Conservation (phyloP, 2,329 filamentous ascomycete genomes). For the Fusarium miscanthi region DNA sequence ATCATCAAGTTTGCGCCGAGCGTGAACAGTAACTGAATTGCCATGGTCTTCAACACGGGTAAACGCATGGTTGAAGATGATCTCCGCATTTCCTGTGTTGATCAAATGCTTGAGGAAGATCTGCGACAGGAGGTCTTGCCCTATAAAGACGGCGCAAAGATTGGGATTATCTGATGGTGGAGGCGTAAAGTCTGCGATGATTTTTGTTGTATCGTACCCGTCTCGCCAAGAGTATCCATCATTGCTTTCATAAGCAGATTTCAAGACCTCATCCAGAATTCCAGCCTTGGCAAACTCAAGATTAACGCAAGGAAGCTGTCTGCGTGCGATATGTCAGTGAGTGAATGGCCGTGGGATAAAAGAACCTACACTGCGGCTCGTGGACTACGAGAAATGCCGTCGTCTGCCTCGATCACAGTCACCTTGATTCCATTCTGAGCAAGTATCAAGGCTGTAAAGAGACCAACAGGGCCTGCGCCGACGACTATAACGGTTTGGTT, state of each 20-base stretch:
- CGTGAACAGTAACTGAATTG: background rate
- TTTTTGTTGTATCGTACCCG: background rate
- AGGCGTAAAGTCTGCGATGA: background rate
- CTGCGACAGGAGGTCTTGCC: background rate
- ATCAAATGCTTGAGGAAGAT: background rate
- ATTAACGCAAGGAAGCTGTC: background rate
- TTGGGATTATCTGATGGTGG: background rate
- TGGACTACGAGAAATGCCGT: background rate
- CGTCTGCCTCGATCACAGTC: background rate
- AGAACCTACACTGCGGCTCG: background rate
- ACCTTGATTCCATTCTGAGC: background rate
- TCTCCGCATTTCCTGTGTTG: background rate
- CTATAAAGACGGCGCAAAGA: background rate
- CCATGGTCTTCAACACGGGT: background rate
- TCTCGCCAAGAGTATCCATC: background rate
- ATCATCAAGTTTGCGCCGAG: background rate
- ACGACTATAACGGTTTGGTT: background rate
- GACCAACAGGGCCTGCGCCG: background rate
- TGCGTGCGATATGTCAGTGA: background rate
- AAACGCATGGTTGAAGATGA: background rate
- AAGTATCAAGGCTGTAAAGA: background rate
- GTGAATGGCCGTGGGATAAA: rapidly evolving
- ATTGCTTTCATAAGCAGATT: no score
- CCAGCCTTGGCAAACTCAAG: background rate
- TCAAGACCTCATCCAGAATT: no score